Conservation (phyloP, 2,329 filamentous ascomycete genomes). For the Neopestalotiopsis sp. region DNA sequence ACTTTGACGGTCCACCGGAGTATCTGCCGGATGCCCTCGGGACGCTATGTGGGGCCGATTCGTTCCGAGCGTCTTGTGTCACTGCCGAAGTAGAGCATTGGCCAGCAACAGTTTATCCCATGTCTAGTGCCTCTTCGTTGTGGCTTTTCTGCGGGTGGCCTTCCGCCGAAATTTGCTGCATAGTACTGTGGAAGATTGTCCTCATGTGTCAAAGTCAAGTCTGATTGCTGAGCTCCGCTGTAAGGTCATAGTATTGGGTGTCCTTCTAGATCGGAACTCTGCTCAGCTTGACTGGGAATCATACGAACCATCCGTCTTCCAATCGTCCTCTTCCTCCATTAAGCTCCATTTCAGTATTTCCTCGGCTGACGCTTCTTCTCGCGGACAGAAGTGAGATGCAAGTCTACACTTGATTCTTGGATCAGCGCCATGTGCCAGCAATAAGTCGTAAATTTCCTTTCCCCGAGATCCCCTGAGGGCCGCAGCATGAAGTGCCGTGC, state of each 20-base stretch:
- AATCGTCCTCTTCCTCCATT: too few relatives aligned
- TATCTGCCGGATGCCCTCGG: constrained; percentile 12
- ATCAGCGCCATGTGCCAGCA: background rate
- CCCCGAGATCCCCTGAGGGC: background rate
- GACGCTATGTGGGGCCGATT: constrained; percentile 15
- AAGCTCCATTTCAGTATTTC: too few relatives aligned
- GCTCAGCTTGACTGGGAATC: too few relatives aligned
- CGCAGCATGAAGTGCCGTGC: constrained; percentile 6
- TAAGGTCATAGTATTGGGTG: too few relatives aligned
- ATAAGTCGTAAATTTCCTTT: background rate
- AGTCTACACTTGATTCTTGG: background rate
- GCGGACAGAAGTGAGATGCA: background rate
- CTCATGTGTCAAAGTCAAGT: too few relatives aligned
- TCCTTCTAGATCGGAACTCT: too few relatives aligned
- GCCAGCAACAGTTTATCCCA: background rate
- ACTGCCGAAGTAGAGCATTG: background rate
- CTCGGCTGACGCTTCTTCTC: too few relatives aligned
- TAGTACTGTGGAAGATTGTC: too few relatives aligned
- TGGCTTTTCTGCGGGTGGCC: background rate
- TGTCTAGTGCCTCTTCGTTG: background rate
- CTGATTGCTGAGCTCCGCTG: too few relatives aligned
- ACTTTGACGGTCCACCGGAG: constrained; percentile 12
- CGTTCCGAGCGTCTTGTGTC: constrained; percentile 14
- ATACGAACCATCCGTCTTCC: too few relatives aligned
- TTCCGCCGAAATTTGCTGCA: too few relatives aligned